Base-by-base conservation (phyloP, 768 basidiomycete species). In the Leccinum obscurum region DNA sequence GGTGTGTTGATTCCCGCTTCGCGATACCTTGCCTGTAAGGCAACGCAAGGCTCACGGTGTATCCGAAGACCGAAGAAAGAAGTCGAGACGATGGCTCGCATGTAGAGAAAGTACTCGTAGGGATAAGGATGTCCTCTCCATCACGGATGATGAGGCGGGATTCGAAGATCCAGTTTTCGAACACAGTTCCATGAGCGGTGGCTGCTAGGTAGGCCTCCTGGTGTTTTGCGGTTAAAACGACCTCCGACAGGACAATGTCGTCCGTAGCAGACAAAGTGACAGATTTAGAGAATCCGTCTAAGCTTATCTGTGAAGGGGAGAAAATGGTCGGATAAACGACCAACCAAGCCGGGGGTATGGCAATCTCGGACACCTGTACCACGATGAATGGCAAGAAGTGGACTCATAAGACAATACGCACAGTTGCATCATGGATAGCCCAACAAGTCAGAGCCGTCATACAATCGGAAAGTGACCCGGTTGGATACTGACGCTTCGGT, bases 1-100 rank as follows among this genome's bases (percentile, higher is more conserved):
- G 73, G 51, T 74, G 78, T 1, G 92, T 92, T 20, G 64, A 57
- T 13, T 78, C 79, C 32, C 72, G 72, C 37, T 76, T 68, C 14
- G 81, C 77, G 62, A 79, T 75, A 32, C 93, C 93, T 75, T 94
- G 92, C n/a, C 80, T 75, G 24, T 88, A 85, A 10, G 93, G 92
- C 60, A 88, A 83, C 4, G 84, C 64, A 78, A 91, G 80, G 55
- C 84, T 81, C 28, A 91, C 70, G 49, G 75, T 78, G 61, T 83
- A 88, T 37, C 68, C 66, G 39, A 79, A 74, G 50, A 63, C 44
- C n/a, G 44, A 54, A 17, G 69, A 54, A 1, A 57, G 59, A 32
- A 65, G 49, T 15, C 32, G 66, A 50, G 52, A 60, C 15, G 53
- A 52, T 37, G 57, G 37, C 41, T 55, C 60, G 63, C 68, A 58